These are phyloP conservation scores for Telfairia occidentalis DNA, from an alignment of 331 rosid species.

Conservation along the genomic window DNA sequence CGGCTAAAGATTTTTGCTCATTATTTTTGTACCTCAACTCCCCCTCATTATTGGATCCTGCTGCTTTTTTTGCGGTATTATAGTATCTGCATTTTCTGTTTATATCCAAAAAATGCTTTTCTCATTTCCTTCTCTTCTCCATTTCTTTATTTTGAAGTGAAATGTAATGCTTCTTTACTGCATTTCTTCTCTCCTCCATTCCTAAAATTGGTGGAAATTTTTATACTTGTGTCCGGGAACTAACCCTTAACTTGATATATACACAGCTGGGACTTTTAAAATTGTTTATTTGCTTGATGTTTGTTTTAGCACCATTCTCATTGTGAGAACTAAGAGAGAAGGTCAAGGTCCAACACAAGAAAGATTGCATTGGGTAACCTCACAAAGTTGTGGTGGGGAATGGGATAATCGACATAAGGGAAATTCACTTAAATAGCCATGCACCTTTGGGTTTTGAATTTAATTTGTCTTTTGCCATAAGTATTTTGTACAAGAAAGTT, in stretches of 20 bases:
- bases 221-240: not conserved
- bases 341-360: not conserved
- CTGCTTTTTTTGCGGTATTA: not conserved
- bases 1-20: not conserved
- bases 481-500: not conserved
- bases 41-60: not conserved
- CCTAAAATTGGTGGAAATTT: not conserved
- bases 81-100: not conserved
- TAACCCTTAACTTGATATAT: not conserved
- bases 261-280: not conserved
- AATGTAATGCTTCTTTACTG: not conserved
- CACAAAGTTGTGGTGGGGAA: not conserved
- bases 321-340: not conserved
- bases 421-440: not conserved
- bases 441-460: not conserved
- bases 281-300: not conserved
- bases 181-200: not conserved
- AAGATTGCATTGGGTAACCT: not conserved
- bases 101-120: not conserved
- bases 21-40: not conserved
- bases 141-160: not conserved
- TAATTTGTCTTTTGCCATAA: not conserved
- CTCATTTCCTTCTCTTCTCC: slow-evolving; percentile 3
- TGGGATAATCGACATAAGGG: not conserved
- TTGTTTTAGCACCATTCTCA: not conserved